These are phyloP conservation scores for Puccinia horiana DNA, from an alignment of 1,284 basidiomycete genomes.

Conservation along the genomic window DNA sequence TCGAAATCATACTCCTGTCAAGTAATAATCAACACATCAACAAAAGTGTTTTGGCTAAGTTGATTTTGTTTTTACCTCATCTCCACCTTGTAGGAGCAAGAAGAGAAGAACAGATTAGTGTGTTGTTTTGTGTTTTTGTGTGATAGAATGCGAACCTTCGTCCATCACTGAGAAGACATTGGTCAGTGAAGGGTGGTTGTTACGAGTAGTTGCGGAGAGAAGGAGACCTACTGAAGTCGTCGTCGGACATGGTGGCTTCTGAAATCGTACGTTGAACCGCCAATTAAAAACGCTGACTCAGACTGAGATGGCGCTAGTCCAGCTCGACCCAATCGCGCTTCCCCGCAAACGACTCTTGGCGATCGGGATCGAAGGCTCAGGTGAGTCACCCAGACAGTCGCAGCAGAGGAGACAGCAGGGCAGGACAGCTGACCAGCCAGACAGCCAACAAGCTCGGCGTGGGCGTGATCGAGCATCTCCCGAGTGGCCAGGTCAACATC, in stretches of 20 bases:
- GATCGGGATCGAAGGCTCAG: conserved; percentile 47
- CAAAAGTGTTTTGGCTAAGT: background rate
- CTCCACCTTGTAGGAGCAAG: background rate
- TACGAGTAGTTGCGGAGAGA: too few species aligned
- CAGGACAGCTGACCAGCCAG: background rate
- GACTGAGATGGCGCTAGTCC: conserved; percentile 6
- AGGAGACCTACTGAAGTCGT: conserved; percentile 47
- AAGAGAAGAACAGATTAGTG: background rate
- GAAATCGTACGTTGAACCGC: too few species aligned
- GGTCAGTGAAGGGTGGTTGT: too few species aligned
- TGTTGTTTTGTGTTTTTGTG: background rate
- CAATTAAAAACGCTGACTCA: too few species aligned
- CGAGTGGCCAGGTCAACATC: conserved; percentile 57
- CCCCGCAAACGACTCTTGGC: conserved; percentile 31
- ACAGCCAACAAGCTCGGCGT: conserved; percentile 96
- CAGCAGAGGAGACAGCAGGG: too few species aligned
- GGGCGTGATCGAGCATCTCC: conserved; percentile 81
- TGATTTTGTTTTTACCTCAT: conserved; percentile 5
- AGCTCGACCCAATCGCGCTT: conserved; percentile 32
- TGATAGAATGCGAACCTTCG: conserved; percentile 33
- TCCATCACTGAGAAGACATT: conserved; percentile 48
- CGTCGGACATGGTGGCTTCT: too few species aligned
- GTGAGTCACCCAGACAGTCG: background rate
- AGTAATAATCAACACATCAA: background rate
- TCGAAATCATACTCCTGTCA: conserved; percentile 90